Base-by-base conservation (phyloP, 2,329 filamentous ascomycete genomes). In the Talaromyces sp. region DNA sequence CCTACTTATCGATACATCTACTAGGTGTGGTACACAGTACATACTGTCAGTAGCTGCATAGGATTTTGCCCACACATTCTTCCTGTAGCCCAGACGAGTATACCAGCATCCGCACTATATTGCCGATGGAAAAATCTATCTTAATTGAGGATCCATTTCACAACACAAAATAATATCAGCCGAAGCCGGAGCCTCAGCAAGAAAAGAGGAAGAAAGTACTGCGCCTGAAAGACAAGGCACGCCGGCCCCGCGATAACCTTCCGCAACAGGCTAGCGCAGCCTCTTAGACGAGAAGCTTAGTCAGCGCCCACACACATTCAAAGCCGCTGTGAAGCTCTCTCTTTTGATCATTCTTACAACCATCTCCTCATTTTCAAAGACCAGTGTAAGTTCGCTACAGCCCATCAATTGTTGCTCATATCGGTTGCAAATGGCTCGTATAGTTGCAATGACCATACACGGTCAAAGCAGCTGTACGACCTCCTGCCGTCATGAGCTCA, bases 301-400 rank as follows among this genome's bases (percentile, higher is more conserved):
- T 77, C 72, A 77, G 70, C 75, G 67, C 58, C 73, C 69, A 71
- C 75, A 72, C 72, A 75, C 73, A 74, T 63, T 63, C 73, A 76
- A 77, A 75, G 72, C 61, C 67, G 70, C 67, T 68, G 69, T 67
- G 68, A 25, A 72, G 69, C 65, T 67, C 25, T 67, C 66, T 66
- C 65, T 66, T 66, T 72, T 69, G 68, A 62, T 76, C 72, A 70
- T 74, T 75, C 73, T 69, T 76, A 65, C 74, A 76, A 74, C 75
- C 73, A 77, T 77, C 75, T 74, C 71, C 72, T 77, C 76, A 77
- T 79, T 73, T 67, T 78, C 76, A 71, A 74, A 75, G 75, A 57
- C 46, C 76, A 78, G 70, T 73, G 76, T 79, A 69, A 74, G 76
- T 75, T 63, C 65, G 65, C 61, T 56, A 57, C 57, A 56, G 54